Percentiles rank a stretch among this genome's conserved stretches.
Conservation (phyloP, 2,329 filamentous ascomycete genomes). For the Xylaria digitata region DNA sequence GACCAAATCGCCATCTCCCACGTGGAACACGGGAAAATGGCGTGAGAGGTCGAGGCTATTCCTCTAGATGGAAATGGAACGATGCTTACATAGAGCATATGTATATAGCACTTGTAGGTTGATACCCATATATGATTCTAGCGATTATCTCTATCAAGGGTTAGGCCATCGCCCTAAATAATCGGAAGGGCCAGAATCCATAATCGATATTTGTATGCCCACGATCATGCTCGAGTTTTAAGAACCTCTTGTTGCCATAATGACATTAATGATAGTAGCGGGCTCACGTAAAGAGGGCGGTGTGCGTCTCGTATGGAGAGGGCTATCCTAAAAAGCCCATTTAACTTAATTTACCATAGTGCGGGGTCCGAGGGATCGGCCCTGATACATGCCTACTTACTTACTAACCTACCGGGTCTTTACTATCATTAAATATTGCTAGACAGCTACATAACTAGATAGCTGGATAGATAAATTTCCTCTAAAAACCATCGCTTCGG, state of each 20-base stretch:
- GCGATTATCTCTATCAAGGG: background rate
- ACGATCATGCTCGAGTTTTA: background rate
- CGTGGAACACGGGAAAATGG: constrained; percentile 36
- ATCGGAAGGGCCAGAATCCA: no score
- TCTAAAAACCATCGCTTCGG: background rate
- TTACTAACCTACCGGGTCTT: background rate
- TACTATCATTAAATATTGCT: no score
- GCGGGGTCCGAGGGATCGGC: constrained; percentile 20
- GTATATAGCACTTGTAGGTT: constrained; percentile 1
- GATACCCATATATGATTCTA: constrained; percentile 19
- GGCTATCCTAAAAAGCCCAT: background rate
- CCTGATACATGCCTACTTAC: no score
- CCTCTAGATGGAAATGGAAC: background rate
- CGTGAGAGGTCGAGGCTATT: background rate
- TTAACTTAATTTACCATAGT: no score
- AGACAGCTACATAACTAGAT: no score
- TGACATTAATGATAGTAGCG: background rate
- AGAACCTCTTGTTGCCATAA: no score
- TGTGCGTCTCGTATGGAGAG: background rate
- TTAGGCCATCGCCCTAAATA: no score
- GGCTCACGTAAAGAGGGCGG: background rate
- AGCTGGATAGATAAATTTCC: background rate
- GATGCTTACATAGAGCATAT: constrained; percentile 6
- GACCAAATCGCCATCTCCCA: constrained; percentile 52
- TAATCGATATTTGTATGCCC: background rate